These are phyloP conservation scores for Phlegmacium glaucopus DNA, from an alignment of 768 basidiomycete species.

Conservation along the genomic window DNA sequence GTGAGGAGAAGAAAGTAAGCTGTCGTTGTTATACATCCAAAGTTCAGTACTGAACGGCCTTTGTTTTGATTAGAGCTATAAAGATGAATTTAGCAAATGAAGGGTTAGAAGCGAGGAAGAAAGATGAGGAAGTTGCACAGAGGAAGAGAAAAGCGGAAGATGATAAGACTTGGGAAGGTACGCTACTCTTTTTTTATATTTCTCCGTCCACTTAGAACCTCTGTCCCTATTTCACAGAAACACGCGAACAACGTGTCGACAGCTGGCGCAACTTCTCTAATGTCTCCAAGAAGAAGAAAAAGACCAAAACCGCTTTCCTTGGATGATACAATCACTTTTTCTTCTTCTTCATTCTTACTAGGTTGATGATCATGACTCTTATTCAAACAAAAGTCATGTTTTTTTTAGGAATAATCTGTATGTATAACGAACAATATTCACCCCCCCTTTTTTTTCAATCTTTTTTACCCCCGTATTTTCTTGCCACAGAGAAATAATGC, in stretches of 20 bases:
- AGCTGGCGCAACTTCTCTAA: constrained; percentile 78
- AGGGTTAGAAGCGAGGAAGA: constrained; percentile 89
- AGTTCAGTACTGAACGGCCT: not conserved
- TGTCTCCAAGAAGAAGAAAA: constrained; percentile 80
- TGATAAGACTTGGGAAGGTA: constrained; percentile 88
- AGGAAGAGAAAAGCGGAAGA: constrained; percentile 88
- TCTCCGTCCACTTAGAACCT: not conserved
- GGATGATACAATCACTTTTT: constrained; percentile 41
- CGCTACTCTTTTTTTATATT: constrained; percentile 5
- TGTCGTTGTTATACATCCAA: not conserved
- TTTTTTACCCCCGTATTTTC: too few species aligned
- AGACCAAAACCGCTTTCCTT: constrained; percentile 61
- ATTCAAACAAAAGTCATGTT: not conserved
- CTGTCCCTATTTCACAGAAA: constrained; percentile 39
- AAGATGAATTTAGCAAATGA: constrained; percentile 93
- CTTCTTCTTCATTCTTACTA: not conserved
- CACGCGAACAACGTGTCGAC: constrained; percentile 76
- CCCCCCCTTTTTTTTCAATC: not conserved
- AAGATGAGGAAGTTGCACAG: constrained; percentile 76
- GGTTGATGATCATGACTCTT: too few species aligned
- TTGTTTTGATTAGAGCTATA: constrained; percentile 52
- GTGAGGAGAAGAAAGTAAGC: constrained; percentile 77
- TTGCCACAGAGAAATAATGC: not conserved
- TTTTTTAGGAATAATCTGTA: constrained; percentile 7
- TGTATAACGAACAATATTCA: constrained; percentile 8